Base-by-base conservation (phyloP, 768 basidiomycete genomes). In the Fomitopsis serialis region DNA sequence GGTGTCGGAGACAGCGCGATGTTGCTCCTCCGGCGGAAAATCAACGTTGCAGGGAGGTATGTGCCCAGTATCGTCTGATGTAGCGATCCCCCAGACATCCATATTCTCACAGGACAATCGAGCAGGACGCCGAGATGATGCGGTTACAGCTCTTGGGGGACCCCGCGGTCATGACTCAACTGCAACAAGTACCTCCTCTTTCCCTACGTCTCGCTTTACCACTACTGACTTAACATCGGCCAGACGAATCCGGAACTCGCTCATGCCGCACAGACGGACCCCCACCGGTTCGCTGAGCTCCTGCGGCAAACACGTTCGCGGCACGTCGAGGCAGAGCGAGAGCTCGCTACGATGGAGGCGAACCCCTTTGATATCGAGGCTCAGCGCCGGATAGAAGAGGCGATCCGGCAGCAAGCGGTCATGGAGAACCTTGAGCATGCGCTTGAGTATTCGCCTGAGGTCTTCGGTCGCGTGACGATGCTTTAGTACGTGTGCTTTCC, bases 391-490 rank as follows among this genome's bases (percentile, higher is more conserved):
- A 99, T 99, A 52, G 97, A 96, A 68, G 97, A 98, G 64, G 84
- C 85, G 4, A 98, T 99, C 57, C 71, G 87, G 54, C 88, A 92
- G 66, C 80, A 97, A 65, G 90, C 89, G 1, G 87, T 98, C 35
- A 69, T 86, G 61, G 95, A 98, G 74, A 97, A 97, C 64, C 77
- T 95, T 79, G 83, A 89, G 54, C 92, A 97, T 71, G 97, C 97
- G 6, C 74, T 98, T 57, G 95, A 98, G 66, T 93, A 89, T 59
- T 87, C 84, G 8, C 96, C 96, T 0, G 95, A 98, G 70, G 80
- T 82, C 50, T 99, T 99, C 68, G 97, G 92, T 15, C 79, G 85
- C 56, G 97, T 99, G 29, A 87, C 84, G 2, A 99, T 99, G 97
- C 86, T 99, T 52, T 99, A 97, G 89, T 93, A 64, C 70, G 88